Percentiles rank a stretch among this genome's conserved stretches.
Conservation (phyloP, 75 land plant genomes). For the Selaginella tamariscina region DNA sequence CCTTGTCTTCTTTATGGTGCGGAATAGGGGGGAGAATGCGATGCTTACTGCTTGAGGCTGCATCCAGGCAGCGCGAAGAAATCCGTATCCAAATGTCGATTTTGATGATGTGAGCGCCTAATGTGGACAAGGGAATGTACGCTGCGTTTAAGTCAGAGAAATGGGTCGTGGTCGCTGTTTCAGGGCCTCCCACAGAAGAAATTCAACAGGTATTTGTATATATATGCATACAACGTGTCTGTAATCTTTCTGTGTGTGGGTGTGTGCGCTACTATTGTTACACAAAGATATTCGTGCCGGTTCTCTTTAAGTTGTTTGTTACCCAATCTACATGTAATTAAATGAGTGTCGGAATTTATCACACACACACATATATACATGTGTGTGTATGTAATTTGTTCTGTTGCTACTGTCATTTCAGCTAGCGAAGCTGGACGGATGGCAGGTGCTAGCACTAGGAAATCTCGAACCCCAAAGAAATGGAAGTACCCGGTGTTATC, state of each 20-base stretch:
- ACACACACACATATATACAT: too few species aligned
- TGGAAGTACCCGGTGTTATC: constrained; percentile 34
- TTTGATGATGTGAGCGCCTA: constrained; percentile 12
- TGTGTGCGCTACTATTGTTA: too few species aligned
- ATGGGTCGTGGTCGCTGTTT: constrained; percentile 79
- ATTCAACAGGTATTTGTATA: too few species aligned
- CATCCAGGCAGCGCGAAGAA: constrained; percentile 25
- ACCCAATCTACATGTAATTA: too few species aligned
- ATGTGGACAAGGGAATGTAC: constrained; percentile 30
- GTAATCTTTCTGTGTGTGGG: too few species aligned
- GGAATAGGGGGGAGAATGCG: constrained; percentile 43
- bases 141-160: constrained; percentile 41
- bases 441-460: constrained; percentile 86
- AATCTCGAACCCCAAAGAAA: constrained; percentile 41
- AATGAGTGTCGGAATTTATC: too few species aligned
- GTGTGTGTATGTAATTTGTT: too few species aligned
- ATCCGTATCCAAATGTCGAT: constrained; percentile 41
- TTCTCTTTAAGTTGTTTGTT: too few species aligned
- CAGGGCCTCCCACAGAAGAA: constrained; percentile 38
- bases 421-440: constrained; percentile 54
- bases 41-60: constrained; percentile 56
- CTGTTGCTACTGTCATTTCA: background rate
- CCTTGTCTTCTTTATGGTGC: constrained; percentile 46
- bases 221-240: too few species aligned
- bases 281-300: too few species aligned